These are phyloP conservation scores for Lithocarpus polystachyus DNA, from an alignment of 306 rosid genomes.

Conservation along the genomic window DNA sequence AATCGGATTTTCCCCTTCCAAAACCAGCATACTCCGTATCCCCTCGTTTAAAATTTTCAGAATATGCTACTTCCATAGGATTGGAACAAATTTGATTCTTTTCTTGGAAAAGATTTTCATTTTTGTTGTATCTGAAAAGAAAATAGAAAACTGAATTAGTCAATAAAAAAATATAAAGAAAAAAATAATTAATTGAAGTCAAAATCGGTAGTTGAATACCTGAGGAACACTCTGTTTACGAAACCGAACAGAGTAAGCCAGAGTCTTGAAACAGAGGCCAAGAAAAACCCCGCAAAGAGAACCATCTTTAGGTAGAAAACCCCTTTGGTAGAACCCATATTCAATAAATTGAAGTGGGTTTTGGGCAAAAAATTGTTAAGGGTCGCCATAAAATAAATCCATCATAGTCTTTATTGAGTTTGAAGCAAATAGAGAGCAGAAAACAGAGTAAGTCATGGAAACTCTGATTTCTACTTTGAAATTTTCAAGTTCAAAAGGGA, in stretches of 20 bases:
- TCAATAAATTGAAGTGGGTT: conserved; percentile 33
- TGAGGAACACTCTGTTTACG: conserved; percentile 35
- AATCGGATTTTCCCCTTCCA: conserved; percentile 4
- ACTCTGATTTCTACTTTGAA: conserved; percentile 54
- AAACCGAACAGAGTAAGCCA: conserved; percentile 45
- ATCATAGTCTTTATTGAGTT: conserved; percentile 36
- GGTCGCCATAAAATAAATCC: conserved; percentile 17
- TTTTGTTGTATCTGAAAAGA: conserved; percentile 33
- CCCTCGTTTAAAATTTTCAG: conserved; percentile 1
- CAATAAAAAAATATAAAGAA: neutral
- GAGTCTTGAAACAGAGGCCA: conserved; percentile 43
- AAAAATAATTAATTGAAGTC: neutral
- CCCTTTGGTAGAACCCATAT: conserved; percentile 33
- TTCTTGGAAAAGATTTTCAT: conserved; percentile 8
- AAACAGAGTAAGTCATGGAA: conserved; percentile 48
- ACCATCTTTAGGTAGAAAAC: conserved; percentile 30
- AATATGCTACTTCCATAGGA: neutral
- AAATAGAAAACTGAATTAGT: neutral
- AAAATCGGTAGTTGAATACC: conserved; percentile 39
- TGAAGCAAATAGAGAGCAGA: conserved; percentile 53
- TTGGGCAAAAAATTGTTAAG: neutral
- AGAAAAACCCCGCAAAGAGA: conserved; percentile 29
- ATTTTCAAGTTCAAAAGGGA: conserved; percentile 36
- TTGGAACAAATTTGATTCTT: conserved; percentile 20
- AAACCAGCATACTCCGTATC: conserved; percentile 11